phyloP scores from a whole-genome alignment of 2,329 filamentous ascomycete genomes.

The Colletotrichum sp. region DNA sequence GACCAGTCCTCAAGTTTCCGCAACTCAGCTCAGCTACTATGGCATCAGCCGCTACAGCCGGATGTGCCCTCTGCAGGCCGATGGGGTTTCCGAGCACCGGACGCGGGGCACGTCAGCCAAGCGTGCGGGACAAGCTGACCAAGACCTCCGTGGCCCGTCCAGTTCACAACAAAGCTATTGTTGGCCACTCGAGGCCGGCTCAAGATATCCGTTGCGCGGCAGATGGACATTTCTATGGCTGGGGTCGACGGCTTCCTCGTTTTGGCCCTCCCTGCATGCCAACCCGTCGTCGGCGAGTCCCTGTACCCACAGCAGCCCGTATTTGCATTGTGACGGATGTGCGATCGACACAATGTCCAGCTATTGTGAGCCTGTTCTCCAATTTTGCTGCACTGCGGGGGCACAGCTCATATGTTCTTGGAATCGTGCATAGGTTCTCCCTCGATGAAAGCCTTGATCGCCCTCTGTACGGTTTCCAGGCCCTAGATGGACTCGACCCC shows the following conservation, averaged over 20 bases:
- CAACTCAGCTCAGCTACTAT: slow-evolving; percentile 34
- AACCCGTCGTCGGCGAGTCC: slow-evolving; percentile 26
- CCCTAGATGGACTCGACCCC: slow-evolving; percentile 32
- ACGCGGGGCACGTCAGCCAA: slow-evolving; percentile 3
- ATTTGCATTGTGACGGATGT: slow-evolving; percentile 37
- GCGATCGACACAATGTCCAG: slow-evolving; percentile 33
- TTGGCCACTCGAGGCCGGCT: slow-evolving; percentile 47
- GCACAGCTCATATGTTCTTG: slow-evolving; percentile 9
- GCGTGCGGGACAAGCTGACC: slow-evolving; percentile 25
- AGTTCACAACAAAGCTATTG: slow-evolving; percentile 36
- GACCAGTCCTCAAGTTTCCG: not conserved
- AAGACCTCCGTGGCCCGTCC: not conserved
- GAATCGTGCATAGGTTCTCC: slow-evolving; percentile 34
- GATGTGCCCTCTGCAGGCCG: slow-evolving; percentile 27
- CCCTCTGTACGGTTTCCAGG: slow-evolving; percentile 40
- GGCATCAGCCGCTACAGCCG: slow-evolving; percentile 28
- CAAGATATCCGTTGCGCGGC: slow-evolving; percentile 46
- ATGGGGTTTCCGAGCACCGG: slow-evolving; percentile 28
- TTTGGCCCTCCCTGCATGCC: slow-evolving; percentile 34
- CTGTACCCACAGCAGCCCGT: slow-evolving; percentile 33
- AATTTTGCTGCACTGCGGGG: not conserved
- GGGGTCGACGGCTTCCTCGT: slow-evolving; percentile 32
- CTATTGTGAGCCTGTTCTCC: slow-evolving; percentile 34
- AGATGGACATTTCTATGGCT: slow-evolving; percentile 36
- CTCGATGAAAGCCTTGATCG: slow-evolving; percentile 39